Base-by-base conservation (phyloP, 371 early-diverging fungal genomes). In the Rhizopus microsporus region DNA sequence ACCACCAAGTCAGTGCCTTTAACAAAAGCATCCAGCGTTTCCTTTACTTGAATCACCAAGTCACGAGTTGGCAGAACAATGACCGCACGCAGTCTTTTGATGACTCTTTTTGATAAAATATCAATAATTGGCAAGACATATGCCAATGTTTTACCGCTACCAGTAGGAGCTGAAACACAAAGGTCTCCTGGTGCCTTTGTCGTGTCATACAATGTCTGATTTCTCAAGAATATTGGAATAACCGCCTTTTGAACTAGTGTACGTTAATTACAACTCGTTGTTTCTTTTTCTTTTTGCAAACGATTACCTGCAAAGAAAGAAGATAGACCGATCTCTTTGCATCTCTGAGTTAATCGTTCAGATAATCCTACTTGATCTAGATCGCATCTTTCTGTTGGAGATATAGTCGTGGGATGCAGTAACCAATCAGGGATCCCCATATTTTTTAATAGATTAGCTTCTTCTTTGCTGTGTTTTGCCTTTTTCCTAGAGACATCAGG, bases 81-180 rank as follows among this genome's bases (percentile, higher is more conserved):
- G 10, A 97, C 75, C 3, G 95, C 95, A 17, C 96, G 80, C 42
- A 94, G 74, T 44, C 95, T 78, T 4, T 84, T 82, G 5, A 94
- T 80, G 7, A 86, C 67, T 35, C 94, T 81, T 51, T 81, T 75
- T 12, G 82, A 80, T 33, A 98, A 77, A 35, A 86, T 83, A 43
- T 73, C 92, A 17, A 99, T 83, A 51, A 99, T 92, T 2, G 99
- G 99, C 7, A 99, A 72, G 0, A 95, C 92, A 81, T 96, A 99
- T 0, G 98, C 96, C 48, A 97, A 77, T 0, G 99, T 99, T 75
- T 99, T 99, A 37, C 99, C 99, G 54, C 90, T 90, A 39, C 96
- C 97, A 0, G 97, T 97, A 1, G 96, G 93, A n/a, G 96, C 93
- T 10, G 95, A 93, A 15, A 97, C 91, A 67, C 93, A 94, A 31